A percentile compares a stretch with the other conserved stretches of the same genome.
These are phyloP conservation scores for Agrostemma githago DNA, from an alignment of 148 eudicot genomes.

Conservation along the genomic window DNA sequence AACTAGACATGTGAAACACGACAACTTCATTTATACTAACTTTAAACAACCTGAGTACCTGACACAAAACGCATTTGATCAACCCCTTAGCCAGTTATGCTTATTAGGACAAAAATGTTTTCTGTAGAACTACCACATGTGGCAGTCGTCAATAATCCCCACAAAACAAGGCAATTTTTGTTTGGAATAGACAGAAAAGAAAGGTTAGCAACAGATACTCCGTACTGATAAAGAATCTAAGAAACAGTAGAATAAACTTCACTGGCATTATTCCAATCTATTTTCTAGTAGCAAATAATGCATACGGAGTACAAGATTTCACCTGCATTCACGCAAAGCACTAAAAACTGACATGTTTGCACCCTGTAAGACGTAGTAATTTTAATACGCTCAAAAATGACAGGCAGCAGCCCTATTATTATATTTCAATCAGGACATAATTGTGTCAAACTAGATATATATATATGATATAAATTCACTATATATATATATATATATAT, in stretches of 20 bases:
- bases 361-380: not conserved
- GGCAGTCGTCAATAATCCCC: not conserved
- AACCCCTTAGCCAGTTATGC: not conserved
- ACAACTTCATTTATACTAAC: not conserved
- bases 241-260: constrained; percentile 11
- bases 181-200: not conserved
- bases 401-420: not conserved
- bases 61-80: not conserved
- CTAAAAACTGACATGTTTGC: constrained; percentile 1
- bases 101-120: not conserved
- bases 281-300: not conserved
- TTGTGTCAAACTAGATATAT: not conserved
- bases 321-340: not conserved
- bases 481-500: no score
- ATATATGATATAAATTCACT: not conserved
- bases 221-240: constrained; percentile 3
- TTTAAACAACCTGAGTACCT: not conserved
- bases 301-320: not conserved
- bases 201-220: not conserved
- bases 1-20: not conserved
- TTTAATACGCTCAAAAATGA: not conserved
- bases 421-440: not conserved
- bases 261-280: not conserved
- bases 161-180: constrained; percentile 10
- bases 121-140: not conserved